Base-by-base conservation (phyloP, 352 stramenopile genomes). In the Pythium pyrilobum region DNA sequence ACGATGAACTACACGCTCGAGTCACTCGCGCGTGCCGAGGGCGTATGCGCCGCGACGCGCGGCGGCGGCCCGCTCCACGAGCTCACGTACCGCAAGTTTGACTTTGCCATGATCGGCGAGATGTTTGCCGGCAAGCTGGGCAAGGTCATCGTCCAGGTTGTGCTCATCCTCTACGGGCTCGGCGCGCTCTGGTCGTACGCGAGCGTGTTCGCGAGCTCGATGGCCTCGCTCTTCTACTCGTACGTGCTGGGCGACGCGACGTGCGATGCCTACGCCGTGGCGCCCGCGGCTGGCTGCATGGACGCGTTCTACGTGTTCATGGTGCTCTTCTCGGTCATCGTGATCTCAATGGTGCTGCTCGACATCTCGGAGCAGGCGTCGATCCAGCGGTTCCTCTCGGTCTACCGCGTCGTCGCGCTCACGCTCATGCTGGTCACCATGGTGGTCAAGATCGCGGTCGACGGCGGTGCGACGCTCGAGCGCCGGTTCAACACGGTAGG, bases 1-100 rank as follows among this genome's bases (percentile, higher is more conserved):
- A 90, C 83, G 21, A 93, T 93, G 83, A 93, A 93, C 67, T 93
- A 93, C 71, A 93, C 83, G 59, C 69, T 93, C 44, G 83, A 93
- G 55, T 87, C 81, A 8, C 64, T 93, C 9, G 80, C 83, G 9
- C 71, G 83, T 11, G 81, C 83, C 6, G 81, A 93, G 54, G 83
- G 83, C 25, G 83, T 93, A 15, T 81, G 75, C 18, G 74, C 78
- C 0, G 69, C 77, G 20, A 78, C 72, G 0, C 70, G 67, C 20
- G 66, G 70, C 8, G 68, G 72, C 15, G 64, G 59, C 7, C 83
- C 83, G 20, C 54, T 71, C 40, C 79, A 93, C 56, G 69, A 77
- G 50, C 69, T 93, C 42, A 90, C 81, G 50, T 92, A 87, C 68
- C 83, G 83, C 67, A 93, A 93, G 63, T 88, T 91, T 55, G 83